These are phyloP conservation scores for Leccinum uliginosum DNA, from an alignment of 768 basidiomycete genomes.

Conservation along the genomic window DNA sequence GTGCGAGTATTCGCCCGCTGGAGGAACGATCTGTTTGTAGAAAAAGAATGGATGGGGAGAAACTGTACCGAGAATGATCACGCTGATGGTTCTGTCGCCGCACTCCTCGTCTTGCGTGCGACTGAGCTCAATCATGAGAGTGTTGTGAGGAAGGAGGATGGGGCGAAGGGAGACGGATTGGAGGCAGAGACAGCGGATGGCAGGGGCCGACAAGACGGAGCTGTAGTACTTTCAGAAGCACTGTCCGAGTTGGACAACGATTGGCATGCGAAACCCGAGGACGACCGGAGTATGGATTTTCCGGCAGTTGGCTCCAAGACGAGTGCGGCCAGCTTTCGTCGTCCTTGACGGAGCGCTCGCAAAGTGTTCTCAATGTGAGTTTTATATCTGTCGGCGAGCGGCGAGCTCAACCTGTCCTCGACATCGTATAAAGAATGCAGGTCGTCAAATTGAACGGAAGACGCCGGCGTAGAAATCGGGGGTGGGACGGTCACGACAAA, in stretches of 20 bases:
- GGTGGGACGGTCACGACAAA: constrained; percentile 52
- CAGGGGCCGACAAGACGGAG: no score
- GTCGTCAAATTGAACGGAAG: constrained; percentile 31
- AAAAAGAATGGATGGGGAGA: neutral
- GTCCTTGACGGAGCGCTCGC: constrained; percentile 37
- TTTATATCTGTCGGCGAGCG: constrained; percentile 63
- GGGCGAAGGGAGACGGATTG: no score
- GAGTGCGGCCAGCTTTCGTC: constrained; percentile 59
- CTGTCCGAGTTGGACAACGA: no score
- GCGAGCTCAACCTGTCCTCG: constrained; percentile 48
- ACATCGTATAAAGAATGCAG: constrained; percentile 71
- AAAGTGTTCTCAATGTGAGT: constrained; percentile 52
- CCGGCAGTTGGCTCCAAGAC: constrained; percentile 89
- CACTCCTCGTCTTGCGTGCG: constrained; percentile 99
- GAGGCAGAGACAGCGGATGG: no score
- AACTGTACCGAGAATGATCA: constrained; percentile 87
- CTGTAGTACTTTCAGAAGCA: no score
- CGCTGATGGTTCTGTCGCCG: constrained; percentile 96
- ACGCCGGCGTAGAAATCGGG: constrained; percentile 34
- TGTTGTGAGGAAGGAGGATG: no score
- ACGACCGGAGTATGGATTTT: no score
- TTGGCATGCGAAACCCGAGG: no score
- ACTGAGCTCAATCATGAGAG: constrained; percentile 98
- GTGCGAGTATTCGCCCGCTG: constrained; percentile 95
- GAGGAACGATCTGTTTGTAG: neutral